Evolutionary conservation across 202 grass and related monocot species (phyloP), one percentile per base, ranked within the genome.

Genomic region (Cymbopogon flexuosus): DNA sequence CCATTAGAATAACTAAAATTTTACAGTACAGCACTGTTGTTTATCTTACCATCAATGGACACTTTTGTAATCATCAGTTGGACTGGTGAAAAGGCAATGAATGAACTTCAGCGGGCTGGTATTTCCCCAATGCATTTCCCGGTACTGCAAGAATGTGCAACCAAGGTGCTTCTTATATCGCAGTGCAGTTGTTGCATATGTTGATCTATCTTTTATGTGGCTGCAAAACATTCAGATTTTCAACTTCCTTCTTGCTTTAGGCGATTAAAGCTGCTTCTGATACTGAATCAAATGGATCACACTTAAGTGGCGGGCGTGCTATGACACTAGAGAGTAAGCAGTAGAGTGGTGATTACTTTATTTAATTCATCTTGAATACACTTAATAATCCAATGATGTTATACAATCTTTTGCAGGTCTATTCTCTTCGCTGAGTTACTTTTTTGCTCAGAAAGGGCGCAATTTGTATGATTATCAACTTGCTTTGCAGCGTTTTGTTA

Each of bases 261-360:
- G 94, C 92, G 80, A 85, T 97, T 69, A 97, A 91, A 90, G 92
- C 90, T 86, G 65, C 84, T 86, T 81, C 90, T 30, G 94, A 97
- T 92, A 29, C 86, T 10, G 94, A 97, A 74, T 89, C 90, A 72
- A 83, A 79, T 62, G 79, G 81, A 83, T 72, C 42, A 62, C 46
- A 76, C 84, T 90, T 97, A 84, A 92, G 45, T 90, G 91, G 94
- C 75, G 79, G 81, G 60, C 68, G 65, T 82, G 80, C 84, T 73
- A 85, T 90, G 65, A 92, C 68, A 79, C 79, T 97, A 67, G 94
- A 97, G 59, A 93, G 94, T 97, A 94, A 79, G 80, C 68, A 61
- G 10, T 62, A 68, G 23, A 27, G 4, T 30, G 21, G 34, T 39
- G 62, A 81, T 33, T 52, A 70, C 37, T 79, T 76, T 76, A 43